These are phyloP conservation scores for Linnemannia schmuckeri DNA, from an alignment of 192 early-diverging fungal genomes.

Conservation along the genomic window DNA sequence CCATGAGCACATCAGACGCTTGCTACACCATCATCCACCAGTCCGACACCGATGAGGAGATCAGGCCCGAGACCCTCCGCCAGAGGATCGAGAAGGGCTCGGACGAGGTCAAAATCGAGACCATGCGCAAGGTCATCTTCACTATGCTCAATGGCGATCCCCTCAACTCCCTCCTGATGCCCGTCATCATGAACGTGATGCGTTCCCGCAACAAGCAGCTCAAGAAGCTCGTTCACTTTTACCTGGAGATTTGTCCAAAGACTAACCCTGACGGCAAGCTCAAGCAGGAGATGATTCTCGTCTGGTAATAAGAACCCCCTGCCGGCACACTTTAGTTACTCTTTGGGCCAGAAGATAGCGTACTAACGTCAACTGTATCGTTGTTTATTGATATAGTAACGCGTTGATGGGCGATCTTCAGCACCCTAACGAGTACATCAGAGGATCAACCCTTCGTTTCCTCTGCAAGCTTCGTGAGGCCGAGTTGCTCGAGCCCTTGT, in stretches of 20 bases:
- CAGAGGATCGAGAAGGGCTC: conserved; percentile 90
- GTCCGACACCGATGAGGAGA: conserved; percentile 74
- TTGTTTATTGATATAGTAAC: conserved; percentile 71
- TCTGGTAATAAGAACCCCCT: conserved; percentile 72
- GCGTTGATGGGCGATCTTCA: conserved; percentile 95
- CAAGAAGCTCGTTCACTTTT: conserved; percentile 97
- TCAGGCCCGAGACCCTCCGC: conserved; percentile 79
- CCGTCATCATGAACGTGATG: conserved; percentile 98
- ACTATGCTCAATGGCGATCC: conserved; percentile 96
- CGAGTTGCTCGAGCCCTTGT: conserved; percentile 94
- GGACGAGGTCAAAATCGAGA: conserved; percentile 92
- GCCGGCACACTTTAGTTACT: background rate
- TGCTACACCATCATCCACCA: conserved; percentile 76
- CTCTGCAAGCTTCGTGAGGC: conserved; percentile 96
- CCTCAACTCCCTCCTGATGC: conserved; percentile 91
- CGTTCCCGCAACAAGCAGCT: conserved; percentile 96
- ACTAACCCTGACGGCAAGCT: conserved; percentile 90
- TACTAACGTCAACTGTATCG: background rate
- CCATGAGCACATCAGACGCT: conserved; percentile 61
- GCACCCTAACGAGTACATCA: conserved; percentile 98
- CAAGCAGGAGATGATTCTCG: conserved; percentile 95
- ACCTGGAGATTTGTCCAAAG: conserved; percentile 98
- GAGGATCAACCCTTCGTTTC: conserved; percentile 93
- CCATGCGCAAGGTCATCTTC: conserved; percentile 94
- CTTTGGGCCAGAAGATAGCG: background rate